Percentiles rank a stretch among this genome's conserved stretches.
Evolutionary conservation across 2,329 filamentous ascomycete species (phyloP).

Genomic region (Waltergamsia citrina): DNA sequence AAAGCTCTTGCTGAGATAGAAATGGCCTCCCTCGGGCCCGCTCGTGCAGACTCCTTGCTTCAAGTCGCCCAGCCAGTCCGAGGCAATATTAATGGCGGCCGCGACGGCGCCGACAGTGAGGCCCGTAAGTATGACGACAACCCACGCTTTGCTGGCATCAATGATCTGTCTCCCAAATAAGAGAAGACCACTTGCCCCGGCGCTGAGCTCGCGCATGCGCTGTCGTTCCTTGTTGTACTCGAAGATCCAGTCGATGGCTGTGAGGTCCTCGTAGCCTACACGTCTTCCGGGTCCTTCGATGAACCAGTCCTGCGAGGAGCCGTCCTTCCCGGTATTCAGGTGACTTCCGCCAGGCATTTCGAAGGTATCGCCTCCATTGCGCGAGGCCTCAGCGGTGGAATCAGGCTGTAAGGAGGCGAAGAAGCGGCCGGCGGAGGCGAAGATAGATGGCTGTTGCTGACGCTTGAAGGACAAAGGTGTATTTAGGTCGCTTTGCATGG

Average conservation of each 20-base stretch:
- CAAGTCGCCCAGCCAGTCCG: constrained; percentile 87
- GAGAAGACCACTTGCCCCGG: constrained; percentile 58
- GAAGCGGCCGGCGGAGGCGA: constrained; percentile 36
- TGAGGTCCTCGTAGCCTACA: constrained; percentile 92
- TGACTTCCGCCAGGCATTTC: constrained; percentile 1
- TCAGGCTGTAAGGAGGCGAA: constrained; percentile 36
- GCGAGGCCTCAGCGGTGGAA: constrained; percentile 8
- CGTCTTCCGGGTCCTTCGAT: constrained; percentile 79
- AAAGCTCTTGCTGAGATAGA: constrained; percentile 85
- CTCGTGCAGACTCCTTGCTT: constrained; percentile 85
- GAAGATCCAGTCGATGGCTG: constrained; percentile 99
- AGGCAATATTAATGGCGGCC: constrained; percentile 80
- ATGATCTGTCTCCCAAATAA: constrained; percentile 46
- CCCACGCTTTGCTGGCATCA: constrained; percentile 87
- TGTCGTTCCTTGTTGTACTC: constrained; percentile 96
- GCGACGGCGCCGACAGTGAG: constrained; percentile 76
- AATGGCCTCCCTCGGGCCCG: constrained; percentile 64
- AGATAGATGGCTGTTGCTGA: constrained; percentile 43
- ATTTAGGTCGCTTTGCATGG: constrained; percentile 37
- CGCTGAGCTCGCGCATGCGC: constrained; percentile 66
- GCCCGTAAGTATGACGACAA: constrained; percentile 78
- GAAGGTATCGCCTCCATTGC: background rate
- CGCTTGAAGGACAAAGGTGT: constrained; percentile 63
- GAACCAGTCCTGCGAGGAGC: constrained; percentile 66
- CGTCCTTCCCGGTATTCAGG: constrained; percentile 11